phyloP scores from a whole-genome alignment of 768 basidiomycete species.

The Termitomyces sp. region DNA sequence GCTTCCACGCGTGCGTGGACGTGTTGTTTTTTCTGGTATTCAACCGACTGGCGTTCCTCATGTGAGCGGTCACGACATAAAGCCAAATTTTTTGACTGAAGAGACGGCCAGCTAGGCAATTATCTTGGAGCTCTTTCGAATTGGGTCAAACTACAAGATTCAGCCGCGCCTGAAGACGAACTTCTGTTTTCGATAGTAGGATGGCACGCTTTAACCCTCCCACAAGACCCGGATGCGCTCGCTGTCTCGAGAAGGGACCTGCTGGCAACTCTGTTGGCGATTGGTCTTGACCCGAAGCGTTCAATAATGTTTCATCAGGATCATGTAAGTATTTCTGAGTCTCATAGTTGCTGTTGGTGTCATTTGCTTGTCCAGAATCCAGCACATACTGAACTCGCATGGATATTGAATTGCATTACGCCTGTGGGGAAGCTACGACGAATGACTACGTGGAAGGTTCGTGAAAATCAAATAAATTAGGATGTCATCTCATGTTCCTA shows the following conservation, averaged over 20 bases:
- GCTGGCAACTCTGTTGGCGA: constrained; percentile 79
- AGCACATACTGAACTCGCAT: constrained; percentile 82
- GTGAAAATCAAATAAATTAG: constrained; percentile 6
- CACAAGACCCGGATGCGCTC: constrained; percentile 72
- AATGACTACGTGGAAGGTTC: constrained; percentile 98
- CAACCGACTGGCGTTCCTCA: constrained; percentile 93
- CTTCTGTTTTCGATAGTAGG: constrained; percentile 88
- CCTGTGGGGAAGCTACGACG: constrained; percentile 78
- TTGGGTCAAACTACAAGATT: constrained; percentile 80
- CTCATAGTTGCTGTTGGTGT: neutral
- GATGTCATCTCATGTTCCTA: constrained; percentile 2
- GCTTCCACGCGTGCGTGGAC: neutral
- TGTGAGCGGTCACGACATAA: constrained; percentile 38
- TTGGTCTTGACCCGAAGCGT: constrained; percentile 76
- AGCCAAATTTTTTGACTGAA: constrained; percentile 5
- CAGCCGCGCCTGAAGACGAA: constrained; percentile 51
- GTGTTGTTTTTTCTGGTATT: constrained; percentile 83
- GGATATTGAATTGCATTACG: constrained; percentile 85
- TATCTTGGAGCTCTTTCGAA: constrained; percentile 88
- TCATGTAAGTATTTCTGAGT: constrained; percentile 48
- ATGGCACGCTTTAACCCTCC: constrained; percentile 91
- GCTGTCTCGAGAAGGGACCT: constrained; percentile 64
- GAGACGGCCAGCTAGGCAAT: constrained; percentile 74
- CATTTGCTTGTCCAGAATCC: constrained; percentile 50
- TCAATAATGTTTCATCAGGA: constrained; percentile 87